These are phyloP conservation scores for Microascus cirrosus DNA, from an alignment of 2,329 filamentous ascomycete genomes.

Conservation along the genomic window DNA sequence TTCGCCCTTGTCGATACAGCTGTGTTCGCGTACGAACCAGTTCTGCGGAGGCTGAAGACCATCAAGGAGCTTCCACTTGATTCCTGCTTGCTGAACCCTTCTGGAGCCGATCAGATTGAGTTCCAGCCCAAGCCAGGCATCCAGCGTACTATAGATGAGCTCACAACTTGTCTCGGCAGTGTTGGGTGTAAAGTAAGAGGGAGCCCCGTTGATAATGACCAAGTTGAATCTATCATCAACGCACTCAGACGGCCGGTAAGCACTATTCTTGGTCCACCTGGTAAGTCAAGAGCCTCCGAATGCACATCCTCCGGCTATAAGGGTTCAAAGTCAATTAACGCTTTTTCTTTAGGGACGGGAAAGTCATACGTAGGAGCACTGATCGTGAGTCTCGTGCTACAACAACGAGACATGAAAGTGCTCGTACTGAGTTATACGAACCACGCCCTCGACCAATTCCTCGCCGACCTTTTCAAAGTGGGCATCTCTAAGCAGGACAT, in stretches of 20 bases:
- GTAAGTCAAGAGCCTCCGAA: constrained; percentile 21
- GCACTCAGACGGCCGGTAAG: constrained; percentile 43
- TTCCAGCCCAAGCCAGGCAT: not conserved
- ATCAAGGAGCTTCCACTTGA: constrained; percentile 45
- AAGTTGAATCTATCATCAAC: constrained; percentile 42
- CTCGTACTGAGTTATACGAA: constrained; percentile 60
- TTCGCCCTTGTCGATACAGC: constrained; percentile 54
- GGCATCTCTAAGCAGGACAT: constrained; percentile 42
- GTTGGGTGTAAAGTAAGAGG: not conserved
- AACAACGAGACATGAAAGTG: constrained; percentile 37
- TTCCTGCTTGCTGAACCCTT: constrained; percentile 13
- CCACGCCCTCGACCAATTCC: constrained; percentile 54
- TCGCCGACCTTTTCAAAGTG: constrained; percentile 51
- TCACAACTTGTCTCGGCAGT: not conserved
- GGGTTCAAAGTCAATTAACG: not conserved
- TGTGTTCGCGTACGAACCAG: constrained; percentile 58
- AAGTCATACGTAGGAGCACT: constrained; percentile 65
- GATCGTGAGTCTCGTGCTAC: constrained; percentile 42
- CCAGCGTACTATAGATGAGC: not conserved
- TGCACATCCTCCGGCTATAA: not conserved
- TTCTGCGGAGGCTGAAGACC: constrained; percentile 47
- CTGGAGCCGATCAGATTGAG: not conserved
- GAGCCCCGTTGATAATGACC: constrained; percentile 21
- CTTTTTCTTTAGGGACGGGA: constrained; percentile 44
- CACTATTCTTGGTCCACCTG: constrained; percentile 63